Conservation (phyloP, 2,329 filamentous ascomycete species). For the Pestalotiopsis sp. region DNA sequence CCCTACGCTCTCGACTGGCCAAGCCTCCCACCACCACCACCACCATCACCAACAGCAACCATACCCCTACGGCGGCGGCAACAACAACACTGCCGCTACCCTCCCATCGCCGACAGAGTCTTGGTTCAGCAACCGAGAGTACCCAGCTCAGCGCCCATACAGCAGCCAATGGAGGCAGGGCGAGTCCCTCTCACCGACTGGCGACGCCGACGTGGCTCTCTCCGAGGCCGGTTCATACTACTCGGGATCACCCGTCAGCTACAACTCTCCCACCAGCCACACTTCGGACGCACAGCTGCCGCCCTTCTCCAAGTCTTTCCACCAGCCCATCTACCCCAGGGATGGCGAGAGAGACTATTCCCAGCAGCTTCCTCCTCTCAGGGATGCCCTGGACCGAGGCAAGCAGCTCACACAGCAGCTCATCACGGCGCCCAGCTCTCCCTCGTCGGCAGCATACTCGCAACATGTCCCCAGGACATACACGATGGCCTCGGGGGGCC, state of each 20-base stretch:
- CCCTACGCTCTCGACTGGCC: conserved; percentile 21
- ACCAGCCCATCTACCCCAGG: conserved; percentile 16
- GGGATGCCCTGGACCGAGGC: conserved; percentile 28
- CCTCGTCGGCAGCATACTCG: conserved; percentile 19
- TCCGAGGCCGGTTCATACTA: conserved; percentile 70
- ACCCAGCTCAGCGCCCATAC: background rate
- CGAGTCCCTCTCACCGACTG: conserved; percentile 35
- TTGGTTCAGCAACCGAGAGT: conserved; percentile 34
- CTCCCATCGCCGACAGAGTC: conserved; percentile 30
- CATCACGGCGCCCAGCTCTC: conserved; percentile 39
- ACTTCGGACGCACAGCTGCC: conserved; percentile 39
- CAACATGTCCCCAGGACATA: conserved; percentile 9
- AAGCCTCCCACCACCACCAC: conserved; percentile 20
- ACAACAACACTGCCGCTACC: conserved; percentile 24
- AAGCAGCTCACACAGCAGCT: conserved; percentile 33
- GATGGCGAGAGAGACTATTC: background rate
- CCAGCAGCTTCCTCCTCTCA: conserved; percentile 27
- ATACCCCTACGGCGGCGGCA: conserved; percentile 17
- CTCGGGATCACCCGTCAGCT: conserved; percentile 58
- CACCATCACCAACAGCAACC: conserved; percentile 20
- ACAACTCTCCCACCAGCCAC: conserved; percentile 44
- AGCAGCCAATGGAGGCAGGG: background rate
- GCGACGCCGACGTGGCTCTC: conserved; percentile 31
- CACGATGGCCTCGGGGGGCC: background rate
- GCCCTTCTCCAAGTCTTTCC: conserved; percentile 21